Evolutionary conservation across 2,329 filamentous ascomycete genomes (phyloP).

Genomic region (Penicillium nordicum): DNA sequence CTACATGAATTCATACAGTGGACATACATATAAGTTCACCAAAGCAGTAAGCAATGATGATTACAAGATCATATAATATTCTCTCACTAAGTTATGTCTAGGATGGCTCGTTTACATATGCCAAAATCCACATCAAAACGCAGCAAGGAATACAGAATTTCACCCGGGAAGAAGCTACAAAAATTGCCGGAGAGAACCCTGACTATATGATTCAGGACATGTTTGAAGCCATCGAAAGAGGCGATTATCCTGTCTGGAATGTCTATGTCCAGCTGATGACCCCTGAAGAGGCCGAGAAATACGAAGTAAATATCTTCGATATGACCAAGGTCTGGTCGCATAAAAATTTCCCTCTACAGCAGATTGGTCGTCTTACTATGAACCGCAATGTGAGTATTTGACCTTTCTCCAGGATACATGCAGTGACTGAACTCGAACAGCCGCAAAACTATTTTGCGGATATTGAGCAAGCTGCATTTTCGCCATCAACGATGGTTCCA

Average conservation of each 20-base stretch:
- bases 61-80: background rate
- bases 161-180: slow-evolving; percentile 65
- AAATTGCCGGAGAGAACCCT: slow-evolving; percentile 67
- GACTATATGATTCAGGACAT: slow-evolving; percentile 77
- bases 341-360: slow-evolving; percentile 66
- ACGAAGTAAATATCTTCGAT: slow-evolving; percentile 79
- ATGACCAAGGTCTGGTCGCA: slow-evolving; percentile 82
- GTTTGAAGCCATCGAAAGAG: slow-evolving; percentile 66
- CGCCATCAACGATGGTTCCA: slow-evolving; percentile 61
- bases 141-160: slow-evolving; percentile 48
- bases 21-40: slow-evolving; percentile 62
- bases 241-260: slow-evolving; percentile 69
- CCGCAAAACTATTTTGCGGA: slow-evolving; percentile 62
- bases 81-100: background rate
- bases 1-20: slow-evolving; percentile 62
- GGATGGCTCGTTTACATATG: slow-evolving; percentile 61
- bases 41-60: slow-evolving; percentile 42
- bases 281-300: slow-evolving; percentile 67
- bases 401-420: background rate
- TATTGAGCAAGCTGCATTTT: slow-evolving; percentile 66
- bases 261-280: slow-evolving; percentile 73
- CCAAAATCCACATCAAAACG: slow-evolving; percentile 52
- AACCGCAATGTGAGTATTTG: slow-evolving; percentile 61
- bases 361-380: slow-evolving; percentile 73
- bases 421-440: slow-evolving; percentile 10